Evolutionary conservation across 2,329 filamentous ascomycete species (phyloP).

Genomic region (Ophiostoma montium): DNA sequence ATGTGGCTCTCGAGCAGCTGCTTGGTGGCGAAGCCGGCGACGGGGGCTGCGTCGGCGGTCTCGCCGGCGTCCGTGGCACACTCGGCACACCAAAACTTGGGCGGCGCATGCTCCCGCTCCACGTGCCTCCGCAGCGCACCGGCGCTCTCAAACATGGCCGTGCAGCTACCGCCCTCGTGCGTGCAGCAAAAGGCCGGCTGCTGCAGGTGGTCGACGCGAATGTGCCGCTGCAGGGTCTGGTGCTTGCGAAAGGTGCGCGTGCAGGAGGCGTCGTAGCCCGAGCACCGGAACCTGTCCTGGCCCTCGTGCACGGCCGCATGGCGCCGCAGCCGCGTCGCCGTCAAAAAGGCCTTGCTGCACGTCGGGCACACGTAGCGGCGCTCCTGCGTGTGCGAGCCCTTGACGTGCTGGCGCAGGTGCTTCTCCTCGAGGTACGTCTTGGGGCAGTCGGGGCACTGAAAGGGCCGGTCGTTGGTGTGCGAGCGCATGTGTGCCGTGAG

Average conservation of each 20-base stretch:
- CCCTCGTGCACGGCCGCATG: slow-evolving; percentile 70
- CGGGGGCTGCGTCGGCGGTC: too few species aligned
- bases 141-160: slow-evolving; percentile 62
- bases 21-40: slow-evolving; percentile 54
- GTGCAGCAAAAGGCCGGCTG: slow-evolving; percentile 59
- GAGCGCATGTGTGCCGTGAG: slow-evolving; percentile 68
- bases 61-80: slow-evolving; percentile 34
- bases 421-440: slow-evolving; percentile 81
- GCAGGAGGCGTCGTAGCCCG: slow-evolving; percentile 53
- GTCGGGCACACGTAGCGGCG: slow-evolving; percentile 58
- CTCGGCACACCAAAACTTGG: slow-evolving; percentile 63
- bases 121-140: slow-evolving; percentile 58
- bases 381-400: slow-evolving; percentile 62
- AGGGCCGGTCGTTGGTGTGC: slow-evolving; percentile 75
- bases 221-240: slow-evolving; percentile 70
- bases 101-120: slow-evolving; percentile 52
- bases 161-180: slow-evolving; percentile 19
- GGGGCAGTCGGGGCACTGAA: slow-evolving; percentile 58
- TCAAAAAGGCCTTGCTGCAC: slow-evolving; percentile 72
- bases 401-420: slow-evolving; percentile 74
- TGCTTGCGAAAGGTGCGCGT: slow-evolving; percentile 74
- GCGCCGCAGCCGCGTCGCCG: slow-evolving; percentile 59
- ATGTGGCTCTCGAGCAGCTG: slow-evolving; percentile 60
- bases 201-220: slow-evolving; percentile 60
- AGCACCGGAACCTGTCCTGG: slow-evolving; percentile 61